Base-by-base conservation (phyloP, 352 stramenopile genomes). In the Phytophthora litchii region DNA sequence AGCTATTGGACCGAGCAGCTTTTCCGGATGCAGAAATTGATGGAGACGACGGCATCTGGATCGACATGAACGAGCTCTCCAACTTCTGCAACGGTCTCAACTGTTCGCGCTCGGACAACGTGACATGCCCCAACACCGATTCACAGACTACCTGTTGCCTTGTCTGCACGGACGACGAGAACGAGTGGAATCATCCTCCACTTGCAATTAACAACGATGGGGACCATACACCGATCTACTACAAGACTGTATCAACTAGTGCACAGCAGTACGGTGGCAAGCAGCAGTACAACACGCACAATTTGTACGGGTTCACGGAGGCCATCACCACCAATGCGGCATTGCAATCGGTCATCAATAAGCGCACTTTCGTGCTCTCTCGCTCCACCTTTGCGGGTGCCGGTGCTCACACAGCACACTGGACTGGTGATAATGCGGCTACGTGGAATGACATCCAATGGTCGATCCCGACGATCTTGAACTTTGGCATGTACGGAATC, bases 1-100 rank as follows among this genome's bases (percentile, higher is more conserved):
- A n/a, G n/a, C n/a, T n/a, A n/a, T n/a, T n/a, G n/a, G n/a, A n/a
- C n/a, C n/a, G n/a, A n/a, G n/a, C n/a, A n/a, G n/a, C n/a, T n/a
- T n/a, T n/a, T n/a, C n/a, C n/a, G n/a, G n/a, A n/a, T 37, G 32
- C 32, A 37, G 3, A 37, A 37, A 37, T 37, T 37, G 32, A 12
- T 12, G 7, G n/a, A n/a, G n/a, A n/a, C n/a, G n/a, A n/a, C n/a
- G n/a, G n/a, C n/a, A 57, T 92, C 16, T 92, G 84, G 84, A 85
- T 94, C 55, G 84, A 43, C 17, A 43, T 43, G 36, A 43, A 43
- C 16, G 36, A 43, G 36, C 36, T 43, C n/a, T 43, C 36, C 4
- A 43, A 43, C 36, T 43, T 43, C 36, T 27, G 36, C 17, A 43
- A 23, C 17, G 36, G 36, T 23, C 36, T 43, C n/a, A 43, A 43